Percentiles rank a stretch among this genome's conserved stretches.
Evolutionary conservation across 2,329 filamentous ascomycete species (phyloP).

Genomic region (Pyrenophora tritici-repentis): DNA sequence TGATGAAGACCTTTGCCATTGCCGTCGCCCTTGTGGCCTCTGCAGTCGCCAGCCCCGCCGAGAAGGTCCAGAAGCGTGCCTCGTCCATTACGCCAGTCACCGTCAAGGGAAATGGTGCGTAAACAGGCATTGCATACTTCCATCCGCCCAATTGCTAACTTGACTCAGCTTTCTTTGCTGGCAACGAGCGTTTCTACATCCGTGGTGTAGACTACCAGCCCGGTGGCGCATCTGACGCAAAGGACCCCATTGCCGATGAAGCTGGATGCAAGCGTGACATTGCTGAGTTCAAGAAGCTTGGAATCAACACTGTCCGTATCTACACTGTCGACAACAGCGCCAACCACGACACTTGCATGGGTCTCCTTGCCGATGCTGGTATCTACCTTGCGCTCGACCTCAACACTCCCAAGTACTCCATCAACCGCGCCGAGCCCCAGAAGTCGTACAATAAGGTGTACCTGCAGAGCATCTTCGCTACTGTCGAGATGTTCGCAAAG

Average conservation of each 20-base stretch:
- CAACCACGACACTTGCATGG: slow-evolving; percentile 86
- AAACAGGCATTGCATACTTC: background rate
- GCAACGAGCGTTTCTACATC: slow-evolving; percentile 64
- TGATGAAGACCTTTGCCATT: slow-evolving; percentile 60
- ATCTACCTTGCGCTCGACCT: slow-evolving; percentile 93
- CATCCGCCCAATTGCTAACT: slow-evolving; percentile 21
- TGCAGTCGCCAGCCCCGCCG: slow-evolving; percentile 51
- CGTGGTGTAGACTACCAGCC: slow-evolving; percentile 70
- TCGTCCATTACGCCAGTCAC: slow-evolving; percentile 58
- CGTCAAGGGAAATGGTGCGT: slow-evolving; percentile 65
- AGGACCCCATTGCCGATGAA: slow-evolving; percentile 76
- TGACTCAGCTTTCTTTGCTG: slow-evolving; percentile 63
- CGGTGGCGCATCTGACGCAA: slow-evolving; percentile 64
- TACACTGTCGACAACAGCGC: slow-evolving; percentile 89
- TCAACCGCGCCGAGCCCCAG: slow-evolving; percentile 76
- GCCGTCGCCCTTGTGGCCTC: slow-evolving; percentile 54
- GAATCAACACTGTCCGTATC: slow-evolving; percentile 88
- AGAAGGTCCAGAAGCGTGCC: slow-evolving; percentile 44
- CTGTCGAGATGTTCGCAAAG: slow-evolving; percentile 79
- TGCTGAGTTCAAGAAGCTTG: slow-evolving; percentile 78
- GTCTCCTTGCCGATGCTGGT: slow-evolving; percentile 74
- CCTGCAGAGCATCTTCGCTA: slow-evolving; percentile 84
- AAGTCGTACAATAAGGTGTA: slow-evolving; percentile 86
- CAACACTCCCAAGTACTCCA: slow-evolving; percentile 87
- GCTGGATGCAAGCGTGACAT: slow-evolving; percentile 78